Percentiles rank a stretch among this genome's conserved stretches.
Evolutionary conservation across 495 filamentous ascomycete species (phyloP).

Genomic region (Beverwykella pulmonaria): DNA sequence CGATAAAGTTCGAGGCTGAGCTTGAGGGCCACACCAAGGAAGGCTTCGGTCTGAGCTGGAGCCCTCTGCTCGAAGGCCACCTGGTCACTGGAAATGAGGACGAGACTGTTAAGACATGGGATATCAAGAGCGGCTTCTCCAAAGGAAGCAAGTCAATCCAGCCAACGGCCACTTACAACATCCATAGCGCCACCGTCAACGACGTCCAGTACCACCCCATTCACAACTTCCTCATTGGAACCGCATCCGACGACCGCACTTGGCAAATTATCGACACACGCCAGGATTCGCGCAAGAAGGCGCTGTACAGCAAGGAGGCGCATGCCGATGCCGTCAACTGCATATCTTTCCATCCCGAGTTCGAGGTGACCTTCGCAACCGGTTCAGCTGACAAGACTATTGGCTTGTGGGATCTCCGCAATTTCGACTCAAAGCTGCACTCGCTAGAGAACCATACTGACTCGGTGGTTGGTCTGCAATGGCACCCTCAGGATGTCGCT

Average conservation of each 20-base stretch:
- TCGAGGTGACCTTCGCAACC: conserved; percentile 84
- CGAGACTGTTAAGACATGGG: conserved; percentile 87
- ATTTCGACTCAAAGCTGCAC: conserved; percentile 83
- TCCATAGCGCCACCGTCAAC: conserved; percentile 90
- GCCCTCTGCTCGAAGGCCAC: conserved; percentile 76
- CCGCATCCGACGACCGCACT: conserved; percentile 92
- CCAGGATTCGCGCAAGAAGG: conserved; percentile 61
- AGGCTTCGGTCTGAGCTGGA: conserved; percentile 96
- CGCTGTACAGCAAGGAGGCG: conserved; percentile 60
- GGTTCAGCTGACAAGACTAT: conserved; percentile 94
- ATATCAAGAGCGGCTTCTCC: conserved; percentile 67
- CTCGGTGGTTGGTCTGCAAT: conserved; percentile 84
- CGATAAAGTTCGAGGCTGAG: conserved; percentile 77
- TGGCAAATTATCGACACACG: conserved; percentile 89
- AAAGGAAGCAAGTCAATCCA: conserved; percentile 70
- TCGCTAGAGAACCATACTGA: conserved; percentile 82
- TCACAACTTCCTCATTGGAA: conserved; percentile 79
- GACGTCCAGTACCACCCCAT: conserved; percentile 93
- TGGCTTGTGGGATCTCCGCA: conserved; percentile 91
- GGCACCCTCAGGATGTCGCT: conserved; percentile 87
- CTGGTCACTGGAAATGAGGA: conserved; percentile 91
- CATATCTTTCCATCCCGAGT: conserved; percentile 86
- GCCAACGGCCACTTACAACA: conserved; percentile 74
- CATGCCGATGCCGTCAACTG: conserved; percentile 94
- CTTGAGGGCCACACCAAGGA: conserved; percentile 84